Evolutionary conservation across 2,329 filamentous ascomycete genomes (phyloP).

Genomic region (Peltaster fructicola): DNA sequence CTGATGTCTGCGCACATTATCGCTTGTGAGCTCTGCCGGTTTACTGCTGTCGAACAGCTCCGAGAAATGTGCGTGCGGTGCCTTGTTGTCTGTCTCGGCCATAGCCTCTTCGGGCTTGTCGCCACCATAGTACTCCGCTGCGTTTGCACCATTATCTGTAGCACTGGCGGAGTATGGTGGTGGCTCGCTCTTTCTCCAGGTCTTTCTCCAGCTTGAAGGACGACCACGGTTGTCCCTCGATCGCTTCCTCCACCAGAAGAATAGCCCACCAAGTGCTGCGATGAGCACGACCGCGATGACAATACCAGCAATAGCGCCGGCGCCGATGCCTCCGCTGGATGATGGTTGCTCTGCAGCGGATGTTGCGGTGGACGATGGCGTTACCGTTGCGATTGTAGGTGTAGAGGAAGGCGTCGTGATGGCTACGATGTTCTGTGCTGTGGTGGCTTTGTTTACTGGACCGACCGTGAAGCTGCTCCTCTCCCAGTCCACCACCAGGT

Average conservation of each 20-base stretch:
- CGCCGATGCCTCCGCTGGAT: constrained; percentile 1
- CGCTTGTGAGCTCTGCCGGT: too few species aligned
- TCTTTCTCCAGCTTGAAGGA: too few species aligned
- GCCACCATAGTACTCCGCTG: constrained; percentile 1
- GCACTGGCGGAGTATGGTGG: not conserved
- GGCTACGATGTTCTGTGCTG: constrained; percentile 1
- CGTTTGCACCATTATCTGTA: not conserved
- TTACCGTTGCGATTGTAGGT: too few species aligned
- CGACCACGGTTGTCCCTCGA: too few species aligned
- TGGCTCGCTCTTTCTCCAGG: too few species aligned
- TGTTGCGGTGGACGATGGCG: too few species aligned
- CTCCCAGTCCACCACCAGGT: constrained; percentile 23
- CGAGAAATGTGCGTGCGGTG: not conserved
- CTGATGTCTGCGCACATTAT: too few species aligned
- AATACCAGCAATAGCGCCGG: constrained; percentile 3
- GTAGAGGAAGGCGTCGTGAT: too few species aligned
- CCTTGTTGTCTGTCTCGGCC: constrained; percentile 1
- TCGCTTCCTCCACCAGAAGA: constrained; percentile 2
- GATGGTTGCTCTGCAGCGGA: not conserved
- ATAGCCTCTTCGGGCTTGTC: constrained; percentile 1
- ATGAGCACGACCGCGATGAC: constrained; percentile 1
- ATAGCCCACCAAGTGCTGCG: not conserved
- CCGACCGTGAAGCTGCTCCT: constrained; percentile 12
- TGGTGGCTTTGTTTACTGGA: constrained; percentile 1
- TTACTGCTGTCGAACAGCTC: constrained; percentile 2